A percentile compares a stretch with the other conserved stretches of the same genome.
Evolutionary conservation across 2,329 filamentous ascomycete species (phyloP).

Genomic region (Penicillium freii): DNA sequence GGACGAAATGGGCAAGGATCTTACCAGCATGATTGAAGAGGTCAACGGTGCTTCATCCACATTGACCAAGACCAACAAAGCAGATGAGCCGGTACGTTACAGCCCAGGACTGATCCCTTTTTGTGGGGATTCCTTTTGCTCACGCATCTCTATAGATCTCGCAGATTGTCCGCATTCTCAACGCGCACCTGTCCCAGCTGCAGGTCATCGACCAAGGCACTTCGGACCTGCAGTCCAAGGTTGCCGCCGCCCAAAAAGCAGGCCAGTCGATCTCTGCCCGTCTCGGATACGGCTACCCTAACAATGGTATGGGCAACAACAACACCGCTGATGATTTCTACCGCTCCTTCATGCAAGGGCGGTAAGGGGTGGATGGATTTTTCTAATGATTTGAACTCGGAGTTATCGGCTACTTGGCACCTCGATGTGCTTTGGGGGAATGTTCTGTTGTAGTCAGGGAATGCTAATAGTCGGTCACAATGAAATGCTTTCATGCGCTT

Average conservation of each 20-base stretch:
- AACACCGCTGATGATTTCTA: slow-evolving; percentile 87
- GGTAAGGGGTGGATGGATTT: slow-evolving; percentile 47
- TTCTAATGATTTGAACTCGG: slow-evolving; percentile 23
- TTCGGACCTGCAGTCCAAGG: slow-evolving; percentile 75
- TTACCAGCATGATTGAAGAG: slow-evolving; percentile 96
- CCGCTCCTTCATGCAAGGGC: slow-evolving; percentile 76
- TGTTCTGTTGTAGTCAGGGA: slow-evolving; percentile 10
- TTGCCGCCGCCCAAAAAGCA: slow-evolving; percentile 76
- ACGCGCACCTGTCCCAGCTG: slow-evolving; percentile 85
- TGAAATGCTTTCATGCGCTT: slow-evolving; percentile 8
- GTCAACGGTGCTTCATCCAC: slow-evolving; percentile 91
- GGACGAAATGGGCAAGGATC: slow-evolving; percentile 88
- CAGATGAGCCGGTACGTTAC: slow-evolving; percentile 77
- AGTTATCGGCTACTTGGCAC: slow-evolving; percentile 26
- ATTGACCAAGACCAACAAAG: slow-evolving; percentile 82
- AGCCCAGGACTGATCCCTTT: slow-evolving; percentile 15
- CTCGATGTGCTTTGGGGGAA: slow-evolving; percentile 11
- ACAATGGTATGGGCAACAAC: slow-evolving; percentile 42
- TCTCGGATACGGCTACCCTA: slow-evolving; percentile 38
- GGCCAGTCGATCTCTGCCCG: slow-evolving; percentile 55
- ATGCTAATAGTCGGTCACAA: slow-evolving; percentile 13
- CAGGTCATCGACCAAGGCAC: slow-evolving; percentile 92
- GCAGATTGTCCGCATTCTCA: slow-evolving; percentile 92
- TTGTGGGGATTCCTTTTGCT: slow-evolving; percentile 4
- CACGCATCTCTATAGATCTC: slow-evolving; percentile 61